Evolutionary conservation across 495 filamentous ascomycete genomes (phyloP), one percentile per base, ranked within the genome.

Genomic region (Neurospora sp.): DNA sequence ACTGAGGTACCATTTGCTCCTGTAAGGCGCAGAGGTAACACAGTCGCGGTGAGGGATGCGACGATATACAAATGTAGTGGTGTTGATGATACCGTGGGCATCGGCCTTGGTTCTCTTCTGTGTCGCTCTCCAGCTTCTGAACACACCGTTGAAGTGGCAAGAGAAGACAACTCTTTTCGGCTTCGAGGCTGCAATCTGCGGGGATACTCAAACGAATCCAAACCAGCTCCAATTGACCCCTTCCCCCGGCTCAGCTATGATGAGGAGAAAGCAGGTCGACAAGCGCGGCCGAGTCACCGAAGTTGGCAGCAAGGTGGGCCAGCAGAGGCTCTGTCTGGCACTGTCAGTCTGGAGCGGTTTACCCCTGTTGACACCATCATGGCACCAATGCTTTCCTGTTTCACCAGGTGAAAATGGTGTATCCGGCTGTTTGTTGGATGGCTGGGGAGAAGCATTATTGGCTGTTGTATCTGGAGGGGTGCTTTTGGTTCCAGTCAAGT

Each of bases 371-470:
- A 71, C 73, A 73, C 73, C 74, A 59, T 59, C 37, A 69, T 66
- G 28, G 54, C 54, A 31, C 28, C 54, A 34, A 19, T 34, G 28
- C 54, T 34, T 66, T 66, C 54, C 28, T 66, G 54, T 69, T 73
- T 74, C 24, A 70, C 69, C 72, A 39, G 21, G 48, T 54, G 74
- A 48, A 74, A 70, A 72, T 69, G 37, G 6, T 28, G 38, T 39
- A 71, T 71, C 24, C n/a, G 59, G 31, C 54, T 71, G 71, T 81
- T 81, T 78, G 78, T 71, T 72, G 80, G 81, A 83, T 84, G 84
- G 84, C 82, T 85, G 84, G 82, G 80, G 77, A 70, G 74, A 72
- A 48, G 69, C 78, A 74, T 77, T 77, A 84, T 85, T 85, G 84
- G 84, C 66, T 70, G 70, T 31, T 70, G 74, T 69, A 74, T 70